Evolutionary conservation across 2,329 filamentous ascomycete species (phyloP).

Genomic region (Microascus cirrosus): DNA sequence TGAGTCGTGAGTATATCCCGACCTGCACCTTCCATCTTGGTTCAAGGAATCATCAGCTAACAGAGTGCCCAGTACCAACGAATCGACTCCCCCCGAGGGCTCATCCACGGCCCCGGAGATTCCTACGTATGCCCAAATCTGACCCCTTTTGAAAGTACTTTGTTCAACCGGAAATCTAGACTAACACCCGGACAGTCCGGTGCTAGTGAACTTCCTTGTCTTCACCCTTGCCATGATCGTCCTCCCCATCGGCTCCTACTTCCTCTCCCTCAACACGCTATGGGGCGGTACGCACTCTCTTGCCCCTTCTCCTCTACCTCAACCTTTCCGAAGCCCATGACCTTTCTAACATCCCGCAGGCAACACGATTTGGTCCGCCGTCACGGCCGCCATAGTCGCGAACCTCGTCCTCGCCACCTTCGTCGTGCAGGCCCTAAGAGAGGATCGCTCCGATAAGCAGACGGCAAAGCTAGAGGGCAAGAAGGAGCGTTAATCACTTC

Average conservation of each 20-base stretch:
- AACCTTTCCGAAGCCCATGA: background rate
- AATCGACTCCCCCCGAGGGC: background rate
- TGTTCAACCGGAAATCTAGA: background rate
- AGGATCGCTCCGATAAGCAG: conserved; percentile 53
- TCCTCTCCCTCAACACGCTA: conserved; percentile 61
- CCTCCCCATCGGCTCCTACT: conserved; percentile 81
- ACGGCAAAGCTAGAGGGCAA: conserved; percentile 31
- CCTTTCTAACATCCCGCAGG: conserved; percentile 35
- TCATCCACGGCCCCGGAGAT: conserved; percentile 53
- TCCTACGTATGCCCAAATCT: conserved; percentile 49
- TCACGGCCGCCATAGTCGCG: conserved; percentile 74
- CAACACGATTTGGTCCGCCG: conserved; percentile 81
- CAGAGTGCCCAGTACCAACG: background rate
- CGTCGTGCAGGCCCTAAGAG: conserved; percentile 79
- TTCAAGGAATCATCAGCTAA: background rate
- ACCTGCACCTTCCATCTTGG: too few species aligned
- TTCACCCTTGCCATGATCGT: conserved; percentile 91
- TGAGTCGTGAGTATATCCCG: too few species aligned
- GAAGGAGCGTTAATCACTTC: conserved; percentile 31
- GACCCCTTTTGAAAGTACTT: background rate
- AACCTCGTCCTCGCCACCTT: conserved; percentile 89
- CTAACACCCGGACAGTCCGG: conserved; percentile 40
- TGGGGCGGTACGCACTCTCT: conserved; percentile 54
- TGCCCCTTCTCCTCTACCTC: conserved; percentile 1
- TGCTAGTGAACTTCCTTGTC: conserved; percentile 80